phyloP scores from a whole-genome alignment of 495 filamentous ascomycete species.

The Lindgomyces ingoldianus region DNA sequence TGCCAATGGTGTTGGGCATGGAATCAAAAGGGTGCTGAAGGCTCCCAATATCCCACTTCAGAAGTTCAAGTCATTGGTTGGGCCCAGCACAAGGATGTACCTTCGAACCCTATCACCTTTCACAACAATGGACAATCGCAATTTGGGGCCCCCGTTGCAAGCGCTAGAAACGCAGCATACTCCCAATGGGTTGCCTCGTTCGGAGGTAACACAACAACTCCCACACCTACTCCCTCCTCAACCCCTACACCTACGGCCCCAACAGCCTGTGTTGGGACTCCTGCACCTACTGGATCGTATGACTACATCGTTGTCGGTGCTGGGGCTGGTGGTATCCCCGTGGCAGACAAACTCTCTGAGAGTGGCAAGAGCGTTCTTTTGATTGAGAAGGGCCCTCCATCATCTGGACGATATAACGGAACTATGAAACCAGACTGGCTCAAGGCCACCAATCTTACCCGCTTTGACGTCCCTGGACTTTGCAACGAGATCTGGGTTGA shows the following conservation, averaged over 20 bases:
- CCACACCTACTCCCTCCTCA: constrained; percentile 46
- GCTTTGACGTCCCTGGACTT: constrained; percentile 79
- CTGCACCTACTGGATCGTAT: constrained; percentile 52
- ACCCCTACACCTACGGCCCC: constrained; percentile 46
- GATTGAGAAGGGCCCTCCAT: constrained; percentile 65
- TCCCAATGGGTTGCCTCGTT: constrained; percentile 34
- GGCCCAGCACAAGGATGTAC: constrained; percentile 32
- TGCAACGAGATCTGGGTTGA: constrained; percentile 70
- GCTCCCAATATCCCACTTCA: constrained; percentile 40
- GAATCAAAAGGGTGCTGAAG: constrained; percentile 54
- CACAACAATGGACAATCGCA: constrained; percentile 45
- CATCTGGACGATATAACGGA: constrained; percentile 61
- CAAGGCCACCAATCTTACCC: constrained; percentile 64
- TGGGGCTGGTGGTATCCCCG: constrained; percentile 65
- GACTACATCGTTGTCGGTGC: constrained; percentile 71
- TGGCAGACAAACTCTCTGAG: constrained; percentile 65
- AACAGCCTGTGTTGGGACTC: constrained; percentile 23
- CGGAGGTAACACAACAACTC: constrained; percentile 31
- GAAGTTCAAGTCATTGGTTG: constrained; percentile 34
- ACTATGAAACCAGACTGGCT: constrained; percentile 63
- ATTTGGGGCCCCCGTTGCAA: constrained; percentile 48
- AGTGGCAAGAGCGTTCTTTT: constrained; percentile 65
- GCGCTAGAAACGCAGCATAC: constrained; percentile 51
- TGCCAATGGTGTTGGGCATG: constrained; percentile 65
- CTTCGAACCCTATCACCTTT: constrained; percentile 22